Conservation (phyloP, 306 rosid genomes). For the Erythrophleum fordii region DNA sequence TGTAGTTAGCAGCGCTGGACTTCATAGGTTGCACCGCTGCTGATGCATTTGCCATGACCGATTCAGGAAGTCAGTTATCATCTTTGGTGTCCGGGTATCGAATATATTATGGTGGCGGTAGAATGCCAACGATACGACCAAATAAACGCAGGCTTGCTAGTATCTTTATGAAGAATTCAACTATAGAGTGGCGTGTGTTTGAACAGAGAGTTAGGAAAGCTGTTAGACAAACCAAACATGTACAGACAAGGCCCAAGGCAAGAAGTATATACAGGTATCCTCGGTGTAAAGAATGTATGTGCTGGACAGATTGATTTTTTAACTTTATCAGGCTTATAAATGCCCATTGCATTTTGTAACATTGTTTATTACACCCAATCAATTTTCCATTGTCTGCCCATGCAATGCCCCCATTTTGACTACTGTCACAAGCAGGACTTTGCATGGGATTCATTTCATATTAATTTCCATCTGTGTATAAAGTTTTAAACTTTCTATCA, state of each 20-base stretch:
- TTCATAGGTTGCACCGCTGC: conserved; percentile 94
- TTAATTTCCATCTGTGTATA: background rate
- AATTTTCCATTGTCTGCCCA: conserved; percentile 6
- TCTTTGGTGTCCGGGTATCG: conserved; percentile 91
- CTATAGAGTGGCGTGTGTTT: conserved; percentile 92
- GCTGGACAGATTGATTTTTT: conserved; percentile 58
- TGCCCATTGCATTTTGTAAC: conserved; percentile 39
- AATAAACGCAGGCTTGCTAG: conserved; percentile 89
- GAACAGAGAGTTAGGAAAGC: conserved; percentile 96
- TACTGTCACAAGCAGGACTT: conserved; percentile 3
- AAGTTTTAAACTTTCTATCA: background rate
- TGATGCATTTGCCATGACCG: conserved; percentile 97
- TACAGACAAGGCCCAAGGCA: conserved; percentile 84
- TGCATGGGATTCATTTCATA: background rate
- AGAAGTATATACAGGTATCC: conserved; percentile 95
- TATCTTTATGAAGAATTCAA: conserved; percentile 75
- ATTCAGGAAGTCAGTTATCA: conserved; percentile 95
- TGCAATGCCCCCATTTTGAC: background rate
- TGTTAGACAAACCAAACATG: conserved; percentile 95
- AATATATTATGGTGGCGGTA: conserved; percentile 90
- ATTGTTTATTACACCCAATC: conserved; percentile 37
- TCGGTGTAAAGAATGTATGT: conserved; percentile 92
- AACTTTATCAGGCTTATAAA: conserved; percentile 21
- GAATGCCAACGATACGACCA: conserved; percentile 93
- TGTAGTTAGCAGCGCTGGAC: conserved; percentile 94